These are phyloP conservation scores for Globisporangium cystogenes DNA, from an alignment of 352 stramenopile species.

Conservation along the genomic window DNA sequence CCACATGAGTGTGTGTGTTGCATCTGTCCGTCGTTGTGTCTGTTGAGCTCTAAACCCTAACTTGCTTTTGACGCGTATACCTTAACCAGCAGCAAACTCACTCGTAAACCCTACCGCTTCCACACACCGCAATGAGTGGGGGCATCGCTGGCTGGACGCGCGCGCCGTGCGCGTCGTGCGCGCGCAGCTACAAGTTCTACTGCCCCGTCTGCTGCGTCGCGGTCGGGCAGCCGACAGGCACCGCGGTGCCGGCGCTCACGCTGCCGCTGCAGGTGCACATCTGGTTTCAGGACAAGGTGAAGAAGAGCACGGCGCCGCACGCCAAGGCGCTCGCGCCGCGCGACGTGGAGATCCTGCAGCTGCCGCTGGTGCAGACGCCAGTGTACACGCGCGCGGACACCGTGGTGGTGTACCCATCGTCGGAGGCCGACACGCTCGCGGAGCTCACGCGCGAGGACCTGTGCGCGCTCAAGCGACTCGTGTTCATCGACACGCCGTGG, in stretches of 20 bases:
- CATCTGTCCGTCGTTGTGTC: too few relatives aligned
- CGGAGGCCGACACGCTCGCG: conserved; percentile 55
- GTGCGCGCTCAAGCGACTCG: conserved; percentile 46
- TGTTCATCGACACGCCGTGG: conserved; percentile 88
- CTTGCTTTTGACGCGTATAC: too few relatives aligned
- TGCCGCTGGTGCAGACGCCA: conserved; percentile 25
- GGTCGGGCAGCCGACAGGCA: conserved; percentile 45
- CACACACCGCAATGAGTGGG: not conserved
- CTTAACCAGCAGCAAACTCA: too few relatives aligned
- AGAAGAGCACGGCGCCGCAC: conserved; percentile 86
- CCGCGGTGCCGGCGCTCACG: conserved; percentile 41
- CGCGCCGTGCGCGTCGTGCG: conserved; percentile 48
- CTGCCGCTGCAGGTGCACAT: conserved; percentile 79
- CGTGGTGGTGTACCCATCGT: conserved; percentile 80
- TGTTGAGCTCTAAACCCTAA: too few relatives aligned
- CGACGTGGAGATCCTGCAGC: conserved; percentile 69
- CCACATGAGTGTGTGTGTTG: too few relatives aligned
- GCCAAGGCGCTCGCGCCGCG: conserved; percentile 70
- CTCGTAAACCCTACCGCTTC: not conserved
- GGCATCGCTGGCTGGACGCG: conserved; percentile 35
- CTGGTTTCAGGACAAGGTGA: conserved; percentile 86
- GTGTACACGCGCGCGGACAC: conserved; percentile 55
- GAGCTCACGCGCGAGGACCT: conserved; percentile 58
- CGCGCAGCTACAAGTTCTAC: conserved; percentile 86
- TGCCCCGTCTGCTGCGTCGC: conserved; percentile 67